A percentile compares a stretch with the other conserved stretches of the same genome.
Evolutionary conservation across 2,329 filamentous ascomycete genomes (phyloP).

Genomic region (Cyclaneusma minus): DNA sequence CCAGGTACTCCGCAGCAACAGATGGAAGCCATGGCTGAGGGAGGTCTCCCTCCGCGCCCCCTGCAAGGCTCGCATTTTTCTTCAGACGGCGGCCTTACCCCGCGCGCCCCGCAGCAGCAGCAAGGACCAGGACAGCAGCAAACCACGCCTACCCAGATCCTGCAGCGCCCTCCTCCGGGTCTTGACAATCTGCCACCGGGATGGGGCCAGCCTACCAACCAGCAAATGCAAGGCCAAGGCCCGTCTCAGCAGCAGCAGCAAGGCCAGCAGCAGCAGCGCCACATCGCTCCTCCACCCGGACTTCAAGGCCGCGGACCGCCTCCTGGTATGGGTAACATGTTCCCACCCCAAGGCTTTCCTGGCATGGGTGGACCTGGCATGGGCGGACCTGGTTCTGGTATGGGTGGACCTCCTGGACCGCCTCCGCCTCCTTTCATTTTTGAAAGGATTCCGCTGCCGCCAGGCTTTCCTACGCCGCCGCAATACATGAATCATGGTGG

Average conservation of each 20-base stretch:
- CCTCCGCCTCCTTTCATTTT: no score
- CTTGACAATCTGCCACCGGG: constrained; percentile 41
- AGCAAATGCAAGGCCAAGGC: constrained; percentile 24
- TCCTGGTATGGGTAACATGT: constrained; percentile 35
- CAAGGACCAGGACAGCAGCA: no score
- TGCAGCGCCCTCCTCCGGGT: constrained; percentile 47
- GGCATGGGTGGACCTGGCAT: constrained; percentile 27
- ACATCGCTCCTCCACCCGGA: constrained; percentile 47
- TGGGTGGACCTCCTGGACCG: constrained; percentile 16
- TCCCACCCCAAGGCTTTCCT: constrained; percentile 46
- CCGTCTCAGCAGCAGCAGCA: constrained; percentile 22
- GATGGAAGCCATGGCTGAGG: neutral
- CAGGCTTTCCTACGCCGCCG: no score
- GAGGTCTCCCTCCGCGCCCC: no score
- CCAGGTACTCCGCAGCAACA: no score
- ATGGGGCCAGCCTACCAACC: constrained; percentile 37
- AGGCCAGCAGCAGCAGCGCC: constrained; percentile 21
- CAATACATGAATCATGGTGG: no score
- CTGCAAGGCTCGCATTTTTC: no score
- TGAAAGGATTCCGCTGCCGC: no score
- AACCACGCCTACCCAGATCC: constrained; percentile 48
- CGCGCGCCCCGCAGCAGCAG: constrained; percentile 33
- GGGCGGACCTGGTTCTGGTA: constrained; percentile 1
- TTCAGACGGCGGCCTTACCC: no score
- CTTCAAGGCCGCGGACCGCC: constrained; percentile 24